Evolutionary conservation across 306 rosid species (phyloP).

Genomic region (Trifolium fragiferum): DNA sequence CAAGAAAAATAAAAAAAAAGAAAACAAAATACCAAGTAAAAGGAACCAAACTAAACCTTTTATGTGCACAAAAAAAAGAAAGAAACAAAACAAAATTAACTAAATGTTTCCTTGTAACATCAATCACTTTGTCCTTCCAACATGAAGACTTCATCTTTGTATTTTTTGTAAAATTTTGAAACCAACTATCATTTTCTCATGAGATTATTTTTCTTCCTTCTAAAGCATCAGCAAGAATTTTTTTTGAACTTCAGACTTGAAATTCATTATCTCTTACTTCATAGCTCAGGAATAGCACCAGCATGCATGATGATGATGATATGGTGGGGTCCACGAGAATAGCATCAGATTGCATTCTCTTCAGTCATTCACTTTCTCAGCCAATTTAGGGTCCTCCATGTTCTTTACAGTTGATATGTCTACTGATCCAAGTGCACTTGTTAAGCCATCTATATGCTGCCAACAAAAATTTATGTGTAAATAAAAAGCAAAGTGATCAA

Average conservation of each 20-base stretch:
- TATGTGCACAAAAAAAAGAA: conserved; percentile 40
- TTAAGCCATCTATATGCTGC: conserved; percentile 62
- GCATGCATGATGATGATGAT: conserved; percentile 1
- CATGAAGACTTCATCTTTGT: conserved; percentile 12
- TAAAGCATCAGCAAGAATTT: conserved; percentile 40
- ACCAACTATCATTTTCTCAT: conserved; percentile 28
- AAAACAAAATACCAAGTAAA: conserved; percentile 17
- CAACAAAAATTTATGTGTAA: conserved; percentile 21
- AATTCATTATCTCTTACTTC: conserved; percentile 30
- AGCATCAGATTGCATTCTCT: conserved; percentile 28
- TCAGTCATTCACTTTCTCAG: conserved; percentile 49
- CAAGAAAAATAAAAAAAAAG: not conserved
- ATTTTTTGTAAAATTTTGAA: conserved; percentile 37
- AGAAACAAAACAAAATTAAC: conserved; percentile 5
- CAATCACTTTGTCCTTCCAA: conserved; percentile 20
- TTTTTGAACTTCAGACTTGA: not conserved
- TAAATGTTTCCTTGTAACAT: conserved; percentile 23
- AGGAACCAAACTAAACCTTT: conserved; percentile 39
- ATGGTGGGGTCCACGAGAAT: not conserved
- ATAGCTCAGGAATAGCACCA: conserved; percentile 22
- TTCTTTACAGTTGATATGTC: conserved; percentile 50
- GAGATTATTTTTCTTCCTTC: conserved; percentile 24
- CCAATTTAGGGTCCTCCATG: conserved; percentile 44
- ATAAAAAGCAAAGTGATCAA: not conserved
- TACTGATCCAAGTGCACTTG: conserved; percentile 54